Evolutionary conservation across 164 flowering plant genomes (phyloP).

Genomic region (Santalum album): DNA sequence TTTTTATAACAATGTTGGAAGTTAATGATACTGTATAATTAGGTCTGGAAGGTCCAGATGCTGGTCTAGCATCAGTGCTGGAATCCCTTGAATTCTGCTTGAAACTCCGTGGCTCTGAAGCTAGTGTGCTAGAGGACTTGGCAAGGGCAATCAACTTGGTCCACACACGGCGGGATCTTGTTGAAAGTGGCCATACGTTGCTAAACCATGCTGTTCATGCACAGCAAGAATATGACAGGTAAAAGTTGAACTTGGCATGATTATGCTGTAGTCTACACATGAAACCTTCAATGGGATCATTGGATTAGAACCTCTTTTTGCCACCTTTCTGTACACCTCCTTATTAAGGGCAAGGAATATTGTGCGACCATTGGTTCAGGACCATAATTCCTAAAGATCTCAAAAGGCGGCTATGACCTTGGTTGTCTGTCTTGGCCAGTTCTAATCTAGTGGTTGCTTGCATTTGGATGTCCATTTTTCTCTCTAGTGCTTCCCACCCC

Average conservation of each 20-base stretch:
- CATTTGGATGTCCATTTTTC: no score
- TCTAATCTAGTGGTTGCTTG: no score
- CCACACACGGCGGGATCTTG: slow-evolving; percentile 67
- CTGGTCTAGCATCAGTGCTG: slow-evolving; percentile 74
- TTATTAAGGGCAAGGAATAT: no score
- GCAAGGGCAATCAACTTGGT: slow-evolving; percentile 86
- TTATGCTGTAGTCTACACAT: not conserved
- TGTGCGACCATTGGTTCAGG: no score
- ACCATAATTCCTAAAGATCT: no score
- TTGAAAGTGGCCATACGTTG: slow-evolving; percentile 85
- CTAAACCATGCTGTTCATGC: slow-evolving; percentile 78
- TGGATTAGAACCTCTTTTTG: no score
- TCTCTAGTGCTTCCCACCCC: no score
- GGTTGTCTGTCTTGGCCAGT: no score
- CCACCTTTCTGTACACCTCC: no score
- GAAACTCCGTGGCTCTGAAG: slow-evolving; percentile 94
- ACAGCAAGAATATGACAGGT: slow-evolving; percentile 93
- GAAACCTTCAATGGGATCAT: no score
- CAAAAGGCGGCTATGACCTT: no score
- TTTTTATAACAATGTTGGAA: not conserved
- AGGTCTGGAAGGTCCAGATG: slow-evolving; percentile 90
- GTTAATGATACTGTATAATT: not conserved
- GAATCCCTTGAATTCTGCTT: slow-evolving; percentile 90
- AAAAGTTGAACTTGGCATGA: not conserved
- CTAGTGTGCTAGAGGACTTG: slow-evolving; percentile 84